Percentiles rank a stretch among this genome's conserved stretches.
phyloP scores from a whole-genome alignment of 306 rosid species.

The Prunus kanzakura region DNA sequence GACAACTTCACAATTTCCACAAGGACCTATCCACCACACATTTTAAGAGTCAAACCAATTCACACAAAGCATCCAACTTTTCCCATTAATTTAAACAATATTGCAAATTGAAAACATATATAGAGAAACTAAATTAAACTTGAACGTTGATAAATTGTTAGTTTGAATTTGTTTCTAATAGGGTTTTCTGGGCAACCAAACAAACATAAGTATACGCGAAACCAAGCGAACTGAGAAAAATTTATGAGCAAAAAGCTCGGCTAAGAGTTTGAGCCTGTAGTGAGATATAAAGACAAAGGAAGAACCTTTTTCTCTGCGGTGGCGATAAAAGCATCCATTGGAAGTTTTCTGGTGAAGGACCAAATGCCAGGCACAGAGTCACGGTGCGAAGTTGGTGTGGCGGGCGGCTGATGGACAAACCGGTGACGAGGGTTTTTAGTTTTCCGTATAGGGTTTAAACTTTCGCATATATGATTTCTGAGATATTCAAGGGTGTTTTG shows the following conservation, averaged over 20 bases:
- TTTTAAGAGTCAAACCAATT: background rate
- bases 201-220: background rate
- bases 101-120: background rate
- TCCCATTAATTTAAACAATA: background rate
- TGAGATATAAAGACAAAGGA: background rate
- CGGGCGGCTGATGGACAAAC: background rate
- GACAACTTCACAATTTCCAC: slow-evolving; percentile 66
- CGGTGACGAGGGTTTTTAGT: background rate
- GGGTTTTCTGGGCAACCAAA: background rate
- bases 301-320: slow-evolving; percentile 59
- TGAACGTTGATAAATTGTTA: background rate
- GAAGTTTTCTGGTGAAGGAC: background rate
- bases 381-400: background rate
- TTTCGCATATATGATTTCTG: background rate
- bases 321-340: slow-evolving; percentile 54
- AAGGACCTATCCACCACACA: slow-evolving; percentile 41
- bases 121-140: background rate
- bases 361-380: background rate
- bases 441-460: background rate
- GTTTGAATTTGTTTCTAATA: background rate
- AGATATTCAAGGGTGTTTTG: background rate
- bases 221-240: background rate
- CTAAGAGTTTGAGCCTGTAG: background rate
- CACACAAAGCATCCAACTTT: background rate
- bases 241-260: background rate